Evolutionary conservation across 148 eudicot genomes (phyloP), one percentile per base, ranked within the genome.

Genomic region (Simmondsia chinensis): DNA sequence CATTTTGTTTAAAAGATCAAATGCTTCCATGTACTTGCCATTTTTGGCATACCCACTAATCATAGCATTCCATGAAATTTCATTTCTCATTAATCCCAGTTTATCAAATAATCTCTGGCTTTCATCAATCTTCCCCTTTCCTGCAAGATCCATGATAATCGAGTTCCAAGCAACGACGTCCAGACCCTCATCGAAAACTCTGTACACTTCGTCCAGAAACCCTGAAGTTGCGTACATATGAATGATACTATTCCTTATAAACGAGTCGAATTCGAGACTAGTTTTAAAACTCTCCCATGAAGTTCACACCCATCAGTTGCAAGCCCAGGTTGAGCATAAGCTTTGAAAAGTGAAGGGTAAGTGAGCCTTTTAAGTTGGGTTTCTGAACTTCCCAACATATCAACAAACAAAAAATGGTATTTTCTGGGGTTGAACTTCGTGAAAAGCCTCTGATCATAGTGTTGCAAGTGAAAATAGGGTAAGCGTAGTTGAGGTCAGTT

Each of bases 141-240:
- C 69, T 4, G 70, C 69, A 11, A 77, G 59, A 9, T 79, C 84
- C 80, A 73, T 62, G 37, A 77, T 66, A 65, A 77, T 59, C 16
- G 76, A 73, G 40, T 77, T 77, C 84, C 79, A 77, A 0, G 73
- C 73, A 31, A 77, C 73, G 2, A 62, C 47, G 34, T 77, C 71
- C 35, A 53, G 33, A 61, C 52, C 60, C 19, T 56, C 65, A 26
- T 69, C 49, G 36, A 73, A 73, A 20, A 77, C 32, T 30, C 26
- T 61, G 35, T 15, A 14, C 4, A 79, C 83, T 25, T 73, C 79
- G 7, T 43, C 53, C 55, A 72, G 31, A 56, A 59, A 50, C 57
- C 83, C 83, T 36, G 52, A 65, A 46, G 43, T 77, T 14, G 59
- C 59, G 36, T 77, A 77, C 76, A 73, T 69, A 53, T 65, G 45